Evolutionary conservation across 1,284 basidiomycete species (phyloP), one percentile per base, ranked within the genome.

Genomic region (Austroboletus niveus): DNA sequence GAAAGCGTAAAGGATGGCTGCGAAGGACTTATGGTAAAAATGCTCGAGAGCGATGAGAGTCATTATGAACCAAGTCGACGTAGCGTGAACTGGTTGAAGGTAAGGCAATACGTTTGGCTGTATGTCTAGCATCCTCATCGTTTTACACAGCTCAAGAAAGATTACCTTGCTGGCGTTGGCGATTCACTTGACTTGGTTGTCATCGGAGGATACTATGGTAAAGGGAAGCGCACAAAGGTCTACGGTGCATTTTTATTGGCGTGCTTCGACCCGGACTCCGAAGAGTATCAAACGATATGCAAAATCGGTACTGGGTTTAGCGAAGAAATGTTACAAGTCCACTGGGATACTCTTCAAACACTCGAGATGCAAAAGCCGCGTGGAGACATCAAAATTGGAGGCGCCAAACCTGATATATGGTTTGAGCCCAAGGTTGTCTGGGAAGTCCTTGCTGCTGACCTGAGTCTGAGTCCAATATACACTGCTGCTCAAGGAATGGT

Each of bases 11-110:
- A 94, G 67, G 94, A 98, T 65, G 94, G 96, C 1, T 99, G 97
- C 70, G 97, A 99, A 70, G 97, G 97, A 4, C 79, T 99, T 45
- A 98, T 99, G 97, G 94, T 99, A 56, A 99, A 99, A 74, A 97
- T 98, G 93, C 77, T 99, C 12, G 89, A 94, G 38, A 91, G 85
- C 24, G 85, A 92, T 36, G 88, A 88, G 14, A 94, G 95, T 64
- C 92, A 84, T 60, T 99, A 99, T 69, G 94, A 98, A 70, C 97
- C 97, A 3, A 95, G 92, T 68, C 77, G 94, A 49, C 79, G 97
- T 40, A 94, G 89, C 71, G 91, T 98, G 57, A 98, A 99, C 68
- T 99, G 97, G 97, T 76, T 99, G 12, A 99, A 99, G 84, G 94
- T 92, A 58, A 54, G 71, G 30, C 34, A 6, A 43, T 24, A 10